Conservation (phyloP, 1,139 yeast species). For the Saccharomycopsis hybrid region DNA sequence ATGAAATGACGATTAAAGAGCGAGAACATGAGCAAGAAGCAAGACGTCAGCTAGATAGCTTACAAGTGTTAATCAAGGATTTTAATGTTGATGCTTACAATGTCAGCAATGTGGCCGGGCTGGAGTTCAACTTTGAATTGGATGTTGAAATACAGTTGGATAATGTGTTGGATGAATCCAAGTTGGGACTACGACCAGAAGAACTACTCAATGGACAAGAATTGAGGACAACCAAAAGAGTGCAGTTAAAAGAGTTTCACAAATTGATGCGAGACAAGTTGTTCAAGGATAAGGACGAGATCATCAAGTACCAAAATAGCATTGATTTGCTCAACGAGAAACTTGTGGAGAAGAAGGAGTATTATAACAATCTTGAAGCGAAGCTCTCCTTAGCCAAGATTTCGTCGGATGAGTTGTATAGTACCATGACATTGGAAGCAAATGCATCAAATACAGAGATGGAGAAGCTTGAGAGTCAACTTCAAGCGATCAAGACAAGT, state of each 20-base stretch:
- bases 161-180: conserved; percentile 25
- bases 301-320: conserved; percentile 51
- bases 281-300: conserved; percentile 53
- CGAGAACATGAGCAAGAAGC: conserved; percentile 44
- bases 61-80: conserved; percentile 46
- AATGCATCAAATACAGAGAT: conserved; percentile 55
- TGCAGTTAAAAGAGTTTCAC: conserved; percentile 41
- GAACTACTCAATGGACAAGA: conserved; percentile 33
- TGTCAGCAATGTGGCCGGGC: conserved; percentile 32
- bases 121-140: conserved; percentile 32
- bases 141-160: conserved; percentile 36
- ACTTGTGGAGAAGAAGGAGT: conserved; percentile 50
- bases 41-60: conserved; percentile 41
- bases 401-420: conserved; percentile 52
- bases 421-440: conserved; percentile 49
- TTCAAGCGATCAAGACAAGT: conserved; percentile 45
- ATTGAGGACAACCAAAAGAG: conserved; percentile 30
- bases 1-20: conserved; percentile 29
- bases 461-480: conserved; percentile 58
- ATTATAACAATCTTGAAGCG: conserved; percentile 54
- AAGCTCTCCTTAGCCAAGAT: conserved; percentile 47
- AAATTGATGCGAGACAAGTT: conserved; percentile 42
- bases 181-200: conserved; percentile 38
- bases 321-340: conserved; percentile 51
- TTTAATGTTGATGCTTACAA: conserved; percentile 52